Percentiles rank a stretch among this genome's conserved stretches.
These are phyloP conservation scores for Colletotrichum costaricense DNA, from an alignment of 2,329 filamentous ascomycete genomes.

Conservation along the genomic window DNA sequence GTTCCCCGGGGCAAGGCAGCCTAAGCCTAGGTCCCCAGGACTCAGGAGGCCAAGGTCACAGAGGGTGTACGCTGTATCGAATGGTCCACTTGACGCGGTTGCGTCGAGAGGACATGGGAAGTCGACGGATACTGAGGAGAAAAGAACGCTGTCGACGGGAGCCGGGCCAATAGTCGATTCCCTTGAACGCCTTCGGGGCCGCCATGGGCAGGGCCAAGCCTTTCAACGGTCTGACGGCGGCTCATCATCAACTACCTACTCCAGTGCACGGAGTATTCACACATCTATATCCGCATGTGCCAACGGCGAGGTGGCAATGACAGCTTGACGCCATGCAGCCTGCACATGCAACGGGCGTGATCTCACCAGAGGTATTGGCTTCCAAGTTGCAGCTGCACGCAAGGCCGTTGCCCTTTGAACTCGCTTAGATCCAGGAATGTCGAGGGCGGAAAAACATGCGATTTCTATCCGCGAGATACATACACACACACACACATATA, in stretches of 20 bases:
- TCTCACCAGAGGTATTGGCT: neutral
- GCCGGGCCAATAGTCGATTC: neutral
- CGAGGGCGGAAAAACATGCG: neutral
- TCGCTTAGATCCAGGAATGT: neutral
- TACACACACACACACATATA: neutral
- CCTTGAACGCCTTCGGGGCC: neutral
- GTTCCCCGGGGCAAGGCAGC: constrained; percentile 24
- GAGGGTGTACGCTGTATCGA: constrained; percentile 13
- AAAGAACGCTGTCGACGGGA: constrained; percentile 18
- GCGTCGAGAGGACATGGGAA: constrained; percentile 7
- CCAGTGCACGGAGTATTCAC: too few relatives aligned
- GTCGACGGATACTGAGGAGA: constrained; percentile 2
- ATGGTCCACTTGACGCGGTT: neutral
- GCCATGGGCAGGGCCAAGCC: neutral
- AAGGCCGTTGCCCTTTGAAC: neutral
- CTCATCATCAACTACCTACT: neutral
- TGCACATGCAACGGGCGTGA: neutral
- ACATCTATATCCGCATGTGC: neutral
- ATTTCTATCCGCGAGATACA: neutral
- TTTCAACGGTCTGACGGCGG: neutral
- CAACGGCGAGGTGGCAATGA: constrained; percentile 16
- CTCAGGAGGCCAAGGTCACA: too few relatives aligned
- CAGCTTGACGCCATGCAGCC: constrained; percentile 5
- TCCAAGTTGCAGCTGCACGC: neutral
- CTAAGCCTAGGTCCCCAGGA: neutral